phyloP scores from a whole-genome alignment of 305 asterid genomes.

The Fraxinus dipetala region DNA sequence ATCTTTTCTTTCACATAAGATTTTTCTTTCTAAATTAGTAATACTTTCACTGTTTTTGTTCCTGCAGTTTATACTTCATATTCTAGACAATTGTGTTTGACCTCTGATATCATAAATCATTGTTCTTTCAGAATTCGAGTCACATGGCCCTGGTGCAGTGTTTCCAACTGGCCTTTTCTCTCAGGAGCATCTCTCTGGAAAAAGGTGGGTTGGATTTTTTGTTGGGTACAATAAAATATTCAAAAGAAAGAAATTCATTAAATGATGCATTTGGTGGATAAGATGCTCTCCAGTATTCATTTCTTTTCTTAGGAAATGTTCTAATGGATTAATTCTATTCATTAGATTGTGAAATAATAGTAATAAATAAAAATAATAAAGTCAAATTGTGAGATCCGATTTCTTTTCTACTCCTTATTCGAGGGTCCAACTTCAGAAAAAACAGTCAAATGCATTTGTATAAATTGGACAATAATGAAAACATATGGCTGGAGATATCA shows the following conservation, averaged over 20 bases:
- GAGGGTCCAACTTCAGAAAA: background rate
- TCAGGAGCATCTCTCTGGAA: slow-evolving; percentile 39
- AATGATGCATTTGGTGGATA: background rate
- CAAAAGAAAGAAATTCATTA: background rate
- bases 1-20: background rate
- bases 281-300: background rate
- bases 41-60: background rate
- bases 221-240: background rate
- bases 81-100: background rate
- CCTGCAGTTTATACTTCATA: background rate
- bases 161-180: slow-evolving; percentile 53
- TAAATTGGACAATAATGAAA: background rate
- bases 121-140: slow-evolving; percentile 37
- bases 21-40: background rate
- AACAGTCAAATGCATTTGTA: background rate
- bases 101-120: background rate
- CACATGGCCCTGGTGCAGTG: slow-evolving; percentile 46
- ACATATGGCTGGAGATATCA: background rate
- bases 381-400: background rate
- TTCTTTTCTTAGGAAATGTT: background rate
- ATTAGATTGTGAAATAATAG: background rate
- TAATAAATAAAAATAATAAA: background rate
- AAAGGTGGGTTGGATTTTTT: slow-evolving; percentile 35
- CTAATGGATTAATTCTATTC: background rate
- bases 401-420: background rate